These are phyloP conservation scores for Paramecium primaurelia DNA, from an alignment of 73 alveolate species.

Conservation along the genomic window DNA sequence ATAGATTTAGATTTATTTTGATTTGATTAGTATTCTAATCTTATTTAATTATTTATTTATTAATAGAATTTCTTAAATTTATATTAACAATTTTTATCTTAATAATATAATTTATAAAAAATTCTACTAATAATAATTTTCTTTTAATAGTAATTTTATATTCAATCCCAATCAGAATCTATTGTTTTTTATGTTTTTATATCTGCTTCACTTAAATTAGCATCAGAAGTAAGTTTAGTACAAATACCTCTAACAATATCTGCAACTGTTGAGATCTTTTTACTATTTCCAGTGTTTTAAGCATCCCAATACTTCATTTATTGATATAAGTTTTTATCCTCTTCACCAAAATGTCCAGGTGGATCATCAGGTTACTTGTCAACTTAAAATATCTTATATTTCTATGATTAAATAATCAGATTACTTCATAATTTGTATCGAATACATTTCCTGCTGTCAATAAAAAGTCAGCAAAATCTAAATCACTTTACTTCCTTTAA, in stretches of 20 bases:
- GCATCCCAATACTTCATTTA: conserved; percentile 6
- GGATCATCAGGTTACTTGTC: not conserved
- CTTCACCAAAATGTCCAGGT: not conserved
- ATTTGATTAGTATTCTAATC: not conserved
- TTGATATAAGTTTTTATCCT: not conserved
- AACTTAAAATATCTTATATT: not conserved
- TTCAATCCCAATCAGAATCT: conserved; percentile 28
- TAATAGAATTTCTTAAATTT: not conserved
- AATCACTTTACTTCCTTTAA: not conserved
- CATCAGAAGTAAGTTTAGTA: not conserved
- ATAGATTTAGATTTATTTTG: not conserved
- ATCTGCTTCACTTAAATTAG: not conserved
- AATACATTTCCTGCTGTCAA: not conserved
- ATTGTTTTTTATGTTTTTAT: not conserved
- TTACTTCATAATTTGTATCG: not conserved
- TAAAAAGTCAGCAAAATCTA: not conserved
- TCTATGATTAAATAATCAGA: not conserved
- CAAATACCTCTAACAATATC: not conserved
- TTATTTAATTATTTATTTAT: not conserved
- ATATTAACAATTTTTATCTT: not conserved
- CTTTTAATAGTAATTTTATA: not conserved
- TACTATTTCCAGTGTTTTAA: not conserved
- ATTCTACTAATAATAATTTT: not conserved
- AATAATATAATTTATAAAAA: not conserved
- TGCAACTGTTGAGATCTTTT: not conserved